Percentiles rank a stretch among this genome's conserved stretches.
phyloP scores from a whole-genome alignment of 1,139 yeast species.

The Lodderomyces elongisporus region DNA sequence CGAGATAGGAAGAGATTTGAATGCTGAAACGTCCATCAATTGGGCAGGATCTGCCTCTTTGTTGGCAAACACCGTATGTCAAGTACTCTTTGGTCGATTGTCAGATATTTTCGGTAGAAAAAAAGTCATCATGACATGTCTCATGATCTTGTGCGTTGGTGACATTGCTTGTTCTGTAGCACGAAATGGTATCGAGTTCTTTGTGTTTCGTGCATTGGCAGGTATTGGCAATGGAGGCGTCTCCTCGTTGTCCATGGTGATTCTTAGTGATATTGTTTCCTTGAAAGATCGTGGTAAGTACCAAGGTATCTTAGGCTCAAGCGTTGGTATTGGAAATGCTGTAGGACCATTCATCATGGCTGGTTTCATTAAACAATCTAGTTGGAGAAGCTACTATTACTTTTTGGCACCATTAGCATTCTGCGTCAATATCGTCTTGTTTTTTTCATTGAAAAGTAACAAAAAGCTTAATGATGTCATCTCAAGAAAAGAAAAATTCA shows the following conservation, averaged over 20 bases:
- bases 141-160: constrained; percentile 28
- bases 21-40: constrained; percentile 36
- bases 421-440: constrained; percentile 23
- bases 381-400: constrained; percentile 51
- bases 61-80: constrained; percentile 42
- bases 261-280: constrained; percentile 40
- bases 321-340: constrained; percentile 53
- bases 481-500: constrained; percentile 28
- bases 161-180: constrained; percentile 42
- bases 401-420: constrained; percentile 41
- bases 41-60: constrained; percentile 52
- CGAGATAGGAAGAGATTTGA: constrained; percentile 29
- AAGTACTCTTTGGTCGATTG: constrained; percentile 40
- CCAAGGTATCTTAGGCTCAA: constrained; percentile 46
- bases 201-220: constrained; percentile 40
- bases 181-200: constrained; percentile 35
- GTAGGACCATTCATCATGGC: constrained; percentile 54
- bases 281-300: constrained; percentile 41
- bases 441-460: constrained; percentile 20
- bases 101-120: constrained; percentile 45
- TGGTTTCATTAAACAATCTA: constrained; percentile 37
- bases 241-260: constrained; percentile 37
- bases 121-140: constrained; percentile 27
- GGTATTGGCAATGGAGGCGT: constrained; percentile 46
- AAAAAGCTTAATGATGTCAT: constrained; percentile 18